Evolutionary conservation across 139 green algal genomes (phyloP).

Genomic region (Yamagishiella unicocca): DNA sequence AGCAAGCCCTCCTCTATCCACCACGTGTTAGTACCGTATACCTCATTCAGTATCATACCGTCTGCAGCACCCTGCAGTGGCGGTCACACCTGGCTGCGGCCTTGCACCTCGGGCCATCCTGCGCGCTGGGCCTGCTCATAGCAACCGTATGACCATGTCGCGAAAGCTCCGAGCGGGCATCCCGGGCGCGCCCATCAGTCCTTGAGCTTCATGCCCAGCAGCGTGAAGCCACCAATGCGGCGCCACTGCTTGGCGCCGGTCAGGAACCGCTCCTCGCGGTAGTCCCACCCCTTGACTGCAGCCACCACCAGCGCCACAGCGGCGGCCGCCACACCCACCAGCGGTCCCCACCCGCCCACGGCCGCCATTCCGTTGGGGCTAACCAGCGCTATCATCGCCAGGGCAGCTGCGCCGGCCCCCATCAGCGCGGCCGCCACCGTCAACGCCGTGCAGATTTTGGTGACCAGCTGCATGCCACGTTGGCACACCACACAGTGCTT

Average conservation of each 20-base stretch:
- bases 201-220: background rate
- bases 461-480: slow-evolving; percentile 30
- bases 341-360: slow-evolving; percentile 9
- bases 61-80: no score
- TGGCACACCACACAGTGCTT: slow-evolving; percentile 49
- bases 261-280: slow-evolving; percentile 20
- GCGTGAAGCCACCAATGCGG: background rate
- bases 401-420: background rate
- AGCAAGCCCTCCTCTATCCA: no score
- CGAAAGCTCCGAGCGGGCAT: no score
- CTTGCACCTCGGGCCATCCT: no score
- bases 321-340: background rate
- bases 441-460: slow-evolving; percentile 15
- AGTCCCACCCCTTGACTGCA: slow-evolving; percentile 21
- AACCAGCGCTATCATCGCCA: background rate
- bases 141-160: no score
- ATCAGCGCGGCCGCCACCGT: slow-evolving; percentile 8
- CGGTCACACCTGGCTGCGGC: no score
- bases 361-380: background rate
- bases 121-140: no score
- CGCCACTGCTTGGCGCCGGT: background rate
- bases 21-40: no score
- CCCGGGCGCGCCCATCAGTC: no score
- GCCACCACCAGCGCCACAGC: background rate
- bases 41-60: no score